A percentile compares a stretch with the other conserved stretches of the same genome.
These are phyloP conservation scores for Basipetospora chlamydospora DNA, from an alignment of 2,329 filamentous ascomycete genomes.

Conservation along the genomic window DNA sequence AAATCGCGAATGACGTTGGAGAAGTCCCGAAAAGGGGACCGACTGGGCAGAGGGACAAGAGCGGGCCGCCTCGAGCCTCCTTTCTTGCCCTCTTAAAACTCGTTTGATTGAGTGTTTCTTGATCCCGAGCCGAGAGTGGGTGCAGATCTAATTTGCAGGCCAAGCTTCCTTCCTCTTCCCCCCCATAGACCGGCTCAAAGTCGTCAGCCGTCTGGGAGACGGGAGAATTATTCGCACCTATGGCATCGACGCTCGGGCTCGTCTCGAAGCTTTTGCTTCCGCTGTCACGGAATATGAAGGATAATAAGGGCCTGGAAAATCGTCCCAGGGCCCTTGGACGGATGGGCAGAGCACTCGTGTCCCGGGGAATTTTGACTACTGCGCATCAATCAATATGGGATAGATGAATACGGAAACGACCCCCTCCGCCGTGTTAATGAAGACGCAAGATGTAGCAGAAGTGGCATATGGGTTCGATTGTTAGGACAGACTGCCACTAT, in stretches of 20 bases:
- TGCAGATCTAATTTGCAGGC: conserved; percentile 1
- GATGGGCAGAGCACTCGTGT: conserved; percentile 1
- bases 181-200: conserved; percentile 5
- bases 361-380: conserved; percentile 3
- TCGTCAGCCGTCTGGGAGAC: conserved; percentile 1
- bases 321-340: not conserved
- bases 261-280: conserved; percentile 5
- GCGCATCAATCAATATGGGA: conserved; percentile 2
- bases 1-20: conserved; percentile 1
- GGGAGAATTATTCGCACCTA: conserved; percentile 1
- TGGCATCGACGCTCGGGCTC: not conserved
- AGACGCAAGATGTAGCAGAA: no score
- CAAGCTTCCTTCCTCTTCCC: not conserved
- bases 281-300: conserved; percentile 4
- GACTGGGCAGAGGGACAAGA: not conserved
- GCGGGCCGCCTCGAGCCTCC: conserved; percentile 3
- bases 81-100: not conserved
- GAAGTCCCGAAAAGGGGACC: not conserved
- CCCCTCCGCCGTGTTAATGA: no score
- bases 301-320: not conserved
- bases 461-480: no score
- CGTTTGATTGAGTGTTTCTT: no score
- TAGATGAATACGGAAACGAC: no score
- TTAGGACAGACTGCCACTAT: no score
- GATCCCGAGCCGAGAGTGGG: not conserved